phyloP scores from a whole-genome alignment of 495 filamentous ascomycete genomes.

The Aspergillus incahuasiensis region DNA sequence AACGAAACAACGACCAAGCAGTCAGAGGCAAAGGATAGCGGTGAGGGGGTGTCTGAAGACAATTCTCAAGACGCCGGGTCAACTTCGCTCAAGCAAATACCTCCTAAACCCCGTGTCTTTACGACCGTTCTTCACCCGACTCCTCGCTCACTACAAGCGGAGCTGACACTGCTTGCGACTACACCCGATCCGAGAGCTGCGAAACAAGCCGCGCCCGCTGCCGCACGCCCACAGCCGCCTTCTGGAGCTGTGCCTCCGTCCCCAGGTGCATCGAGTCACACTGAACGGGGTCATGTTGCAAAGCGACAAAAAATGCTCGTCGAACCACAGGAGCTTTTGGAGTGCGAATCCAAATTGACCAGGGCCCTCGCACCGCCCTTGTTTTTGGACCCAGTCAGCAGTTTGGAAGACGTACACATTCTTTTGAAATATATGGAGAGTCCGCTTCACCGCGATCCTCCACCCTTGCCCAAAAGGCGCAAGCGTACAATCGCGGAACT shows the following conservation, averaged over 20 bases:
- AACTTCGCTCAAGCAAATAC: conserved; percentile 40
- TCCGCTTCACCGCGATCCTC: conserved; percentile 67
- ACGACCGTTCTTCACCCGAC: conserved; percentile 87
- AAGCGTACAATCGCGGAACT: conserved; percentile 94
- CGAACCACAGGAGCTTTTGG: conserved; percentile 63
- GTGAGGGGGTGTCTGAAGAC: conserved; percentile 23
- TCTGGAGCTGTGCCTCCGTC: conserved; percentile 54
- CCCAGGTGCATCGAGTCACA: conserved; percentile 54
- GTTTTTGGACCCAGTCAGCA: conserved; percentile 68
- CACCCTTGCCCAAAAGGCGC: conserved; percentile 79
- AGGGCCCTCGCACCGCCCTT: conserved; percentile 67
- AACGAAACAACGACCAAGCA: conserved; percentile 26
- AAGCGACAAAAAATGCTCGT: conserved; percentile 78
- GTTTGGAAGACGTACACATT: conserved; percentile 58
- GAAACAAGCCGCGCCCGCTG: conserved; percentile 38
- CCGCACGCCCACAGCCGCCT: conserved; percentile 40
- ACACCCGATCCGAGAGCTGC: conserved; percentile 57
- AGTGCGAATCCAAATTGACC: conserved; percentile 68
- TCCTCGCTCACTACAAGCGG: conserved; percentile 62
- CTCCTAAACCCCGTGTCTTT: conserved; percentile 58
- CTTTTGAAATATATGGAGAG: conserved; percentile 67
- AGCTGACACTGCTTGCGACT: conserved; percentile 69
- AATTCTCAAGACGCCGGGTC: conserved; percentile 47
- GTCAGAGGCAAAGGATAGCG: conserved; percentile 23
- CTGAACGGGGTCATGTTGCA: conserved; percentile 46